These are phyloP conservation scores for Hirsutella thompsonii DNA, from an alignment of 2,329 filamentous ascomycete genomes.

Conservation along the genomic window DNA sequence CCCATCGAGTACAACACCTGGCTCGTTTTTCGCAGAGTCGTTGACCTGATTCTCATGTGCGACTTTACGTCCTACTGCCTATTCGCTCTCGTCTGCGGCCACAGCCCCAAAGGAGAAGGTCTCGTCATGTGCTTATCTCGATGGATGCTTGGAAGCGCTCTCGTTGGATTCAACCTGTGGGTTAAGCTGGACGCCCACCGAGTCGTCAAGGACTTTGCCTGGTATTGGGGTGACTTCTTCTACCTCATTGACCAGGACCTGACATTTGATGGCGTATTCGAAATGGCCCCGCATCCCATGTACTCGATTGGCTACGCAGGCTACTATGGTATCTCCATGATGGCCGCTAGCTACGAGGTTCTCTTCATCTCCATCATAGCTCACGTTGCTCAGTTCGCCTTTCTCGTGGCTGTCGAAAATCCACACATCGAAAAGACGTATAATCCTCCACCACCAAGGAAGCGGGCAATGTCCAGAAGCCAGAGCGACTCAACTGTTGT, in stretches of 20 bases:
- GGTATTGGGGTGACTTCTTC: conserved; percentile 99
- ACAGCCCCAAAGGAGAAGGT: conserved; percentile 61
- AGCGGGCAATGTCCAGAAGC: conserved; percentile 26
- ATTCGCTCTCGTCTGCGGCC: conserved; percentile 81
- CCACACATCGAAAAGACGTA: conserved; percentile 98
- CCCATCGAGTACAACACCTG: conserved; percentile 98
- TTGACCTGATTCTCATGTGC: conserved; percentile 97
- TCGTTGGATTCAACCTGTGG: conserved; percentile 94
- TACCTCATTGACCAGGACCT: conserved; percentile 95
- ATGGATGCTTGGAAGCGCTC: conserved; percentile 63
- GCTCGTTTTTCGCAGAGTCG: conserved; percentile 88
- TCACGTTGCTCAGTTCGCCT: conserved; percentile 87
- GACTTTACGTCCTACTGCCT: conserved; percentile 96
- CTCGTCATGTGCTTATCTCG: conserved; percentile 55
- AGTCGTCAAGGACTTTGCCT: conserved; percentile 97
- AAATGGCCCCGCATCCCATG: conserved; percentile 98
- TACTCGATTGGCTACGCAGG: conserved; percentile 97
- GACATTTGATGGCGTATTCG: conserved; percentile 96
- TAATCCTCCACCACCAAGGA: conserved; percentile 73
- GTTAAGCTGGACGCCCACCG: conserved; percentile 96
- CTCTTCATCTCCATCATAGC: conserved; percentile 93
- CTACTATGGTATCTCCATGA: conserved; percentile 96
- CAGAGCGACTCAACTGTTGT: conserved; percentile 16
- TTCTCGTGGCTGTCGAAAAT: conserved; percentile 84
- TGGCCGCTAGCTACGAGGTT: conserved; percentile 96